phyloP scores from a whole-genome alignment of 352 stramenopile species.

The Phytophthora fragariaefolia region DNA sequence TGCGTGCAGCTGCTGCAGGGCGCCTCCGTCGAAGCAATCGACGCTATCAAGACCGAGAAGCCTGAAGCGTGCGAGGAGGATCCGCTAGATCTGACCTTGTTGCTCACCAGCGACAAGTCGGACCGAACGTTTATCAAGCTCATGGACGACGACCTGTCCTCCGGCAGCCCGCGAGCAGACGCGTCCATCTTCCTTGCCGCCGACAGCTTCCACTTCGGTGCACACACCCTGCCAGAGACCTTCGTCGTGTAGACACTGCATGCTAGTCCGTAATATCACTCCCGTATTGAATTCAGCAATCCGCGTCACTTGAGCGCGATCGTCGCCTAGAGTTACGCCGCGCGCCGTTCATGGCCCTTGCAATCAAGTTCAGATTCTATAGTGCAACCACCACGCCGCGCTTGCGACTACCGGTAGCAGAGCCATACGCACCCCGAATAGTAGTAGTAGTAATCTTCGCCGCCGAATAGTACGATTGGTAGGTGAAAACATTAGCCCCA shows the following conservation, averaged over 20 bases:
- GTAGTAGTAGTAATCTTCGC: too few species aligned
- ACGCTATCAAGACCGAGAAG: conserved; percentile 19
- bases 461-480: too few species aligned
- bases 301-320: conserved; percentile 12
- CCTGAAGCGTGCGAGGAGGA: conserved; percentile 20
- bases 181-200: conserved; percentile 23
- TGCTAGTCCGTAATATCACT: too few species aligned
- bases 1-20: conserved; percentile 41
- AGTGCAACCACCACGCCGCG: conserved; percentile 31
- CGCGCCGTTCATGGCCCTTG: background rate
- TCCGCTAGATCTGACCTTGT: conserved; percentile 22
- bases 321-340: background rate
- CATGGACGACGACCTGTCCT: conserved; percentile 35
- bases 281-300: conserved; percentile 1
- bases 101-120: conserved; percentile 32
- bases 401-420: too few species aligned
- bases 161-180: conserved; percentile 8
- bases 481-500: too few species aligned
- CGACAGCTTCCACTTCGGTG: conserved; percentile 27
- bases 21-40: conserved; percentile 17
- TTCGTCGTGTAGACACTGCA: conserved; percentile 32
- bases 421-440: too few species aligned
- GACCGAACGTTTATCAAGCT: conserved; percentile 37
- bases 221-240: conserved; percentile 31
- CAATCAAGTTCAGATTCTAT: too few species aligned